Evolutionary conservation across 805 yeast genomes (phyloP), one percentile per base, ranked within the genome.

Genomic region (Metschnikowia sp.): DNA sequence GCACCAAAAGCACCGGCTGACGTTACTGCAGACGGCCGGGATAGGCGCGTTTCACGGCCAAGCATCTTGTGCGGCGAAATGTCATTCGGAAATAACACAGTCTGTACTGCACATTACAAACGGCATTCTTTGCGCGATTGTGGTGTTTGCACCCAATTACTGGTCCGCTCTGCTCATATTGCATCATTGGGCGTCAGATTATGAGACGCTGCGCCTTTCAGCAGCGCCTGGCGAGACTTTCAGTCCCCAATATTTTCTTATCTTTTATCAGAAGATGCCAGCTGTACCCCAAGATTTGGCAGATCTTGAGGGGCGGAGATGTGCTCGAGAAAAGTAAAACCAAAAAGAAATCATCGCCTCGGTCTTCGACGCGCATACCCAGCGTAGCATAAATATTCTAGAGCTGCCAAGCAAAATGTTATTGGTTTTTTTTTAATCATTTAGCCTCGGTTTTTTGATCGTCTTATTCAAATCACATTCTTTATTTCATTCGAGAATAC

Each of bases 121-220:
- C 34, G 35, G 42, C 42, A 18, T 30, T 39, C 22, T 28, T 15
- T 10, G 35, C 28, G 26, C 42, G 42, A 30, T 31, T 15, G 5
- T 34, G 19, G 28, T 18, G 15, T 39, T 39, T 39, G 42, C 42
- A 39, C 28, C 42, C 42, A 39, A 39, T 39, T 30, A 18, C 40
- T 18, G 12, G 42, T 28, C 15, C 15, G 42, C 8, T 29, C 42
- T 39, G 39, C 30, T 36, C 29, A 34, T 28, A 18, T 36, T 15
- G 30, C 39, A 29, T 10, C 39, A 11, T 36, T 29, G 12, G 28
- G 26, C 29, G 39, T 15, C 29, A n/a, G n/a, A 36, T 36, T n/a
- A 18, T 22, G 22, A n/a, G 29, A 29, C 39, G 22, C 18, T 34
- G 37, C 13, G 18, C 13, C 18, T 18, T 22, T 13, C 37, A 34